Base-by-base conservation (phyloP, 2,329 filamentous ascomycete species). In the Xylaria arbuscula region DNA sequence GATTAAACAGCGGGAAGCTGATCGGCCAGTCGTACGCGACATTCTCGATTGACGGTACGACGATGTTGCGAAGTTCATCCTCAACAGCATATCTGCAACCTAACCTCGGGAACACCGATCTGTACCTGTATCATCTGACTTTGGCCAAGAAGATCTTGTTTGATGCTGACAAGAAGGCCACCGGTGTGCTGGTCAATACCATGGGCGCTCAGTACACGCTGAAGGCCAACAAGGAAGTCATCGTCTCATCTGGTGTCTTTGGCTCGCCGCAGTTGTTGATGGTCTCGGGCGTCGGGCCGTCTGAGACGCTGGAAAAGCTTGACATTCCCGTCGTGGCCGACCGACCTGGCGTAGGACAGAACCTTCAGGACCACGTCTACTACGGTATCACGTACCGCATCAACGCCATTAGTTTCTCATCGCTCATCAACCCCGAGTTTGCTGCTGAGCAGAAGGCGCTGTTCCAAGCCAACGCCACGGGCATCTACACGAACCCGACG, bases 171-270 rank as follows among this genome's bases (percentile, higher is more conserved):
- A 71, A 72, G 66, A 67, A 60, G 45, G 70, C 70, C 40, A 71
- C 64, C 6, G 70, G 68, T 3, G 68, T 73, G 5, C 24, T 62
- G 7, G 68, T 73, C 11, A 66, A 71, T 22, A 71, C 69, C 5
- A 51, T 66, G 53, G 67, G 63, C 54, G 51, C 50, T 15, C 51
- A 66, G 15, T 71, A 69, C 47, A 69, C 59, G 11, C 17, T 71
- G n/a, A 69, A 53, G 22, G 69, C 69, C 13, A 69, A 64, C 22
- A 72, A 68, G 28, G 70, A 66, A 61, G 64, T 69, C n/a, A 71
- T 91, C 72, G 83, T 91, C 71, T 90, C 87, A 77, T 88, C 88
- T 42, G 89, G 89, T 74, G 87, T 89, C 58, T 84, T 91, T 65
- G 88, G 91, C 77, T 91, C 89, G 1, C 88, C 89, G 40, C 85